Conservation (phyloP, 139 green algal genomes). For the Chlamydomonas schloesseri region DNA sequence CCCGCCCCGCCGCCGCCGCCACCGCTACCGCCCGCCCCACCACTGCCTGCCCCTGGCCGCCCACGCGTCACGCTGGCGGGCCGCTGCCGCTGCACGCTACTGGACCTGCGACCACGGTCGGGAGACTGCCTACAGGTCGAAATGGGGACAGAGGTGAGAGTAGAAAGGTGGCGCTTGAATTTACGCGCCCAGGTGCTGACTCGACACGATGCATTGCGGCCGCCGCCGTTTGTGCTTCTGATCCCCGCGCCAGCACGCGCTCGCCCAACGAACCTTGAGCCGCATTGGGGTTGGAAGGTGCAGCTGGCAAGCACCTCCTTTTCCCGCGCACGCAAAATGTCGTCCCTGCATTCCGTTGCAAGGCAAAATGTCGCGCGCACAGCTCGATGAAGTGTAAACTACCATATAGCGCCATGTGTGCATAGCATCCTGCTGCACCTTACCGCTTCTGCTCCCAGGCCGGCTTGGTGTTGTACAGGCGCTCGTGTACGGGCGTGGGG, state of each 20-base stretch:
- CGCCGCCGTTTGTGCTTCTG: not conserved
- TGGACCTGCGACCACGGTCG: slow-evolving; percentile 4
- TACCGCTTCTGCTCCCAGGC: slow-evolving; percentile 41
- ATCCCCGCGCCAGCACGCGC: not conserved
- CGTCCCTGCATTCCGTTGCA: slow-evolving; percentile 35
- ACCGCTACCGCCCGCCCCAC: not conserved
- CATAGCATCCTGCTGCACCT: no score
- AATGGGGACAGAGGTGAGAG: not conserved
- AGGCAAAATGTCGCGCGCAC: no score
- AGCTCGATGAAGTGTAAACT: no score
- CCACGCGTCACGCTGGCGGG: not conserved
- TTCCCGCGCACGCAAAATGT: slow-evolving; percentile 47
- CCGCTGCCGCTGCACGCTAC: slow-evolving; percentile 13
- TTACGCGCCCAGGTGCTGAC: no score
- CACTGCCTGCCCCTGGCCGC: not conserved
- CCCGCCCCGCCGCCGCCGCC: not conserved
- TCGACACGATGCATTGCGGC: no score
- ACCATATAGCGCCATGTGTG: no score
- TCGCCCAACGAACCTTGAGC: slow-evolving; percentile 22
- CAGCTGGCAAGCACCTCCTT: slow-evolving; percentile 38
- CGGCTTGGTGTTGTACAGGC: slow-evolving; percentile 40
- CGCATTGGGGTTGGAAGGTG: slow-evolving; percentile 54
- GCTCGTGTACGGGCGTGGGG: slow-evolving; percentile 31
- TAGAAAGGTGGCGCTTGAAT: not conserved
- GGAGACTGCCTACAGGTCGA: slow-evolving; percentile 24